Conservation (phyloP, 169 alveolate species). For the Haemoproteus tartakovskyi region DNA sequence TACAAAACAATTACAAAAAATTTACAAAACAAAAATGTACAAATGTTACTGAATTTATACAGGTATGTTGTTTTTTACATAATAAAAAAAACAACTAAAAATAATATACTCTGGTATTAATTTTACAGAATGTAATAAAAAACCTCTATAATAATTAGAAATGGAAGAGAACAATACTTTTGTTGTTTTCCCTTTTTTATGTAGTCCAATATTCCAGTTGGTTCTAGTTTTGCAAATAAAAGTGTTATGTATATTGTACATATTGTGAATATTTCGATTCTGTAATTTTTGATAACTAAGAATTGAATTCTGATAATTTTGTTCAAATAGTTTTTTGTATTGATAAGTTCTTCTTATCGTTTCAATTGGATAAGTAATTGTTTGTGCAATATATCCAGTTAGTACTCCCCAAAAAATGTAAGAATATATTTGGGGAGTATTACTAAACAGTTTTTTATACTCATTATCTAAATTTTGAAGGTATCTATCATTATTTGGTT, state of each 20-base stretch:
- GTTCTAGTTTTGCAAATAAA: slow-evolving; percentile 16
- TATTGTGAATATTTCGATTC: too few species aligned
- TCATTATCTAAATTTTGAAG: slow-evolving; percentile 16
- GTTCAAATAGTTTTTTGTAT: slow-evolving; percentile 31
- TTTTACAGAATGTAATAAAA: slow-evolving; percentile 39
- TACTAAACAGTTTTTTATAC: slow-evolving; percentile 25
- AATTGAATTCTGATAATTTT: slow-evolving; percentile 14
- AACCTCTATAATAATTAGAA: slow-evolving; percentile 29
- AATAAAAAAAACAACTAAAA: slow-evolving; percentile 58
- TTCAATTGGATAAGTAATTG: slow-evolving; percentile 43
- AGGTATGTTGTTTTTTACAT: slow-evolving; percentile 47
- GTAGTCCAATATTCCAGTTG: too few species aligned
- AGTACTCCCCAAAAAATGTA: slow-evolving; percentile 44
- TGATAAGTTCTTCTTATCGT: slow-evolving; percentile 46
- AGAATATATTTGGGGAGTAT: slow-evolving; percentile 30
- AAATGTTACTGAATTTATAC: slow-evolving; percentile 11
- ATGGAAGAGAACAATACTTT: too few species aligned
- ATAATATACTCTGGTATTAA: slow-evolving; percentile 57
- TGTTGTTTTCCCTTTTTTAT: too few species aligned
- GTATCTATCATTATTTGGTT: too few species aligned
- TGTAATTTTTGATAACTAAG: background rate
- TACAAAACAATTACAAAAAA: too few species aligned
- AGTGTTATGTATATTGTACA: slow-evolving; percentile 6
- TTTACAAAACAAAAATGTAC: too few species aligned
- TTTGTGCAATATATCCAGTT: slow-evolving; percentile 54